Evolutionary conservation across 768 basidiomycete species (phyloP).

Genomic region (Brasilioporus rufonigricans): DNA sequence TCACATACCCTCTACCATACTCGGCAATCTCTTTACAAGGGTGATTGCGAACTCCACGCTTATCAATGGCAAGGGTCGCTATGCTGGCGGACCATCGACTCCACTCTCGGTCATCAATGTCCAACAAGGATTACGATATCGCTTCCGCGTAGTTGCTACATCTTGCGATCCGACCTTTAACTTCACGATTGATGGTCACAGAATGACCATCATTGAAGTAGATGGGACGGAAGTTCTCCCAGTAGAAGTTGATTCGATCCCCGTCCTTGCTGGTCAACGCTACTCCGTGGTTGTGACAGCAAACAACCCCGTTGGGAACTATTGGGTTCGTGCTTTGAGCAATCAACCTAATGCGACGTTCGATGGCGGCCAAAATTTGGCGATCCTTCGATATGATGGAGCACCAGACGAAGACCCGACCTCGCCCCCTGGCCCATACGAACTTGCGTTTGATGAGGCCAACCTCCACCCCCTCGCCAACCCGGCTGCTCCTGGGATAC

Average conservation of each 20-base stretch:
- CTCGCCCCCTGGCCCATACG: background rate
- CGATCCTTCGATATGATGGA: conserved; percentile 3
- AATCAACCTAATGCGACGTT: conserved; percentile 9
- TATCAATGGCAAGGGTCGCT: conserved; percentile 6
- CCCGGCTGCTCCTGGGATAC: background rate
- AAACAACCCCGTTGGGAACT: conserved; percentile 45
- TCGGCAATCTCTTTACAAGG: background rate
- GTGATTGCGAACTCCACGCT: background rate
- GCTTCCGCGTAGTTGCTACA: background rate
- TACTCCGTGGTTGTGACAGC: conserved; percentile 36
- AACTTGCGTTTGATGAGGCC: background rate
- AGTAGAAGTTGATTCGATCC: background rate
- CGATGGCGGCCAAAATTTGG: conserved; percentile 1
- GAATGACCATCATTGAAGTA: conserved; percentile 6
- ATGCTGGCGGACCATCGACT: background rate
- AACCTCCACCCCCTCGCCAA: background rate
- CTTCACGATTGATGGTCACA: conserved; percentile 9
- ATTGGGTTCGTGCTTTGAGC: conserved; percentile 47
- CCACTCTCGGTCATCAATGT: conserved; percentile 4
- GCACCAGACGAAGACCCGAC: background rate
- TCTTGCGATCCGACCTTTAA: conserved; percentile 1
- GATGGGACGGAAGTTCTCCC: conserved; percentile 1
- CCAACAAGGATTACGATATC: conserved; percentile 1
- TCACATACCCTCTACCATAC: background rate
- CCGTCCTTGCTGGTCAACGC: conserved; percentile 1